These are phyloP conservation scores for Leptographium radiaticola DNA, from an alignment of 2,329 filamentous ascomycete species.

Conservation along the genomic window DNA sequence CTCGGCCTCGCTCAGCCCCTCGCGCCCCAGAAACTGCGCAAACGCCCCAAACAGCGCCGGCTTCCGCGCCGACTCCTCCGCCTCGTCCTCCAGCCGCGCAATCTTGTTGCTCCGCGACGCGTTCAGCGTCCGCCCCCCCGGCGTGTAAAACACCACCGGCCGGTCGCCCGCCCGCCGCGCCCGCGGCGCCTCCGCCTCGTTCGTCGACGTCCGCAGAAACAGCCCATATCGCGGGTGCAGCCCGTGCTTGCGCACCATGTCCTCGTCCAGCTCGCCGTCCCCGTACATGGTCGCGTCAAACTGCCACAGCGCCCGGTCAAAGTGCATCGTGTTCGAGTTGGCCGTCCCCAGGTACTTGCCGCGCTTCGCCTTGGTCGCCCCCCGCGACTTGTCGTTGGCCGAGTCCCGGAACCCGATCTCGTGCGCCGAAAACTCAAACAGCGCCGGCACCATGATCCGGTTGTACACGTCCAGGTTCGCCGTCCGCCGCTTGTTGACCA, in stretches of 20 bases:
- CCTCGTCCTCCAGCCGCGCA: slow-evolving; percentile 15
- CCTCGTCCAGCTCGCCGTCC: slow-evolving; percentile 37
- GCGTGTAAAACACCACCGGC: slow-evolving; percentile 36
- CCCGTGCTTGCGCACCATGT: slow-evolving; percentile 32
- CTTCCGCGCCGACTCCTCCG: slow-evolving; percentile 4
- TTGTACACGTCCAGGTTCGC: slow-evolving; percentile 30
- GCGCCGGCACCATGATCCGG: slow-evolving; percentile 37
- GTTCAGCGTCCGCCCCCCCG: slow-evolving; percentile 32
- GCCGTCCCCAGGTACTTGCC: slow-evolving; percentile 41
- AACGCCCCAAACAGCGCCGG: slow-evolving; percentile 12
- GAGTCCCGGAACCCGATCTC: slow-evolving; percentile 50
- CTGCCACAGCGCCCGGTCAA: slow-evolving; percentile 38
- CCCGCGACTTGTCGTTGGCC: slow-evolving; percentile 40
- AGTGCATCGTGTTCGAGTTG: slow-evolving; percentile 39
- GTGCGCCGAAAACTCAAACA: slow-evolving; percentile 34
- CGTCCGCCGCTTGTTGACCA: slow-evolving; percentile 26
- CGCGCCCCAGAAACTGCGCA: slow-evolving; percentile 12
- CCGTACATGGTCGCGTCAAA: slow-evolving; percentile 37
- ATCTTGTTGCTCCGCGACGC: slow-evolving; percentile 28
- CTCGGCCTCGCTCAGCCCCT: slow-evolving; percentile 14
- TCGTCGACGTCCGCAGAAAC: slow-evolving; percentile 33
- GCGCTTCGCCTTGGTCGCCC: slow-evolving; percentile 37
- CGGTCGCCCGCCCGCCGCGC: slow-evolving; percentile 30
- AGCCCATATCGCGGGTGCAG: slow-evolving; percentile 42
- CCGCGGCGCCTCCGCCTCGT: slow-evolving; percentile 26